Evolutionary conservation across 768 basidiomycete genomes (phyloP).

Genomic region (Termitomyces heimii): DNA sequence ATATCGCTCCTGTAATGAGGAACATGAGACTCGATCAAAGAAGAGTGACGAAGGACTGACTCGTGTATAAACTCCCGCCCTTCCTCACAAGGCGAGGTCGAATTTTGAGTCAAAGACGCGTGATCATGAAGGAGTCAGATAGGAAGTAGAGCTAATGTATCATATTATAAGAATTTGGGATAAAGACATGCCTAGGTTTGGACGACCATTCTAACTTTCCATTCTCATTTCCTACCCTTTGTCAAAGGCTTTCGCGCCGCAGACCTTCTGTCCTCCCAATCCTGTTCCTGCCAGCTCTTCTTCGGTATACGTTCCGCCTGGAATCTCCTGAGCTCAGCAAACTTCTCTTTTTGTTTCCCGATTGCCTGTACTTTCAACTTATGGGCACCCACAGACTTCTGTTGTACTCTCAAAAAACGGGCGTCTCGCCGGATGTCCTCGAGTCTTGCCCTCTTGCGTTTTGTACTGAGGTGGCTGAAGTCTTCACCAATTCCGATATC

Average conservation of each 20-base stretch:
- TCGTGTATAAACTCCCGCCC: background rate
- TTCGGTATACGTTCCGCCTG: background rate
- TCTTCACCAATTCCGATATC: slow-evolving; percentile 47
- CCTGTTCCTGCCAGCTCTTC: background rate
- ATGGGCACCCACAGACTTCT: slow-evolving; percentile 20
- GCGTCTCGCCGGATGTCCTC: slow-evolving; percentile 40
- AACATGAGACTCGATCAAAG: background rate
- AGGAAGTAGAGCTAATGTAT: background rate
- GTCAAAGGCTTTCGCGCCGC: background rate
- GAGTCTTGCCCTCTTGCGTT: slow-evolving; percentile 41
- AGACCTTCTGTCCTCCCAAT: background rate
- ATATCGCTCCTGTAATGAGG: background rate
- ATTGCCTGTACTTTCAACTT: slow-evolving; percentile 7
- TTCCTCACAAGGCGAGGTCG: background rate
- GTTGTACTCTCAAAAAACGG: slow-evolving; percentile 25
- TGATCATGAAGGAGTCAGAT: background rate
- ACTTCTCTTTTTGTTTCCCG: slow-evolving; percentile 4
- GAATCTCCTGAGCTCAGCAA: background rate
- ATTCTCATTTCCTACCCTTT: background rate
- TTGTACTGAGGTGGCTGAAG: slow-evolving; percentile 50
- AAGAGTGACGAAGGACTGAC: background rate
- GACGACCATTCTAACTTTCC: background rate
- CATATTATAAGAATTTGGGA: background rate
- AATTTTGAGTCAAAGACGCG: background rate
- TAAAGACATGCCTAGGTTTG: background rate